These are phyloP conservation scores for Alternaria sp. DNA, from an alignment of 2,329 filamentous ascomycete genomes.

Conservation along the genomic window DNA sequence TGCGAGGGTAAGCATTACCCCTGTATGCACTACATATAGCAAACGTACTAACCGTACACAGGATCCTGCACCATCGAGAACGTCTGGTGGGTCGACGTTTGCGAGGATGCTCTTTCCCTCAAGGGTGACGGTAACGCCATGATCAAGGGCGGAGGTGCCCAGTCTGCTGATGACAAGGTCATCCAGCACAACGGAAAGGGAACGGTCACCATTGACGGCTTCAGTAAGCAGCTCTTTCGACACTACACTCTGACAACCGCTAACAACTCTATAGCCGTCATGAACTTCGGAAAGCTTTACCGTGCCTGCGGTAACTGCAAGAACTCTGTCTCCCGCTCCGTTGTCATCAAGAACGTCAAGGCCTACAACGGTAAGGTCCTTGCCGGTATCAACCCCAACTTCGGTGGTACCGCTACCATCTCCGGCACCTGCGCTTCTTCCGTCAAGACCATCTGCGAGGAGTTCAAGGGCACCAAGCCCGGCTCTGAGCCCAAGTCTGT, in stretches of 20 bases:
- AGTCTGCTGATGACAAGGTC: conserved; percentile 53
- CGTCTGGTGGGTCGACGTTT: conserved; percentile 54
- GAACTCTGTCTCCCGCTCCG: conserved; percentile 56
- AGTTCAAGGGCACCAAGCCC: conserved; percentile 45
- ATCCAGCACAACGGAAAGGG: conserved; percentile 56
- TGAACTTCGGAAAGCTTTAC: conserved; percentile 56
- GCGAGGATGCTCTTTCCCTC: conserved; percentile 52
- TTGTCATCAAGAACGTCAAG: conserved; percentile 57
- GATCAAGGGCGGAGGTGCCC: conserved; percentile 55
- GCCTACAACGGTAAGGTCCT: conserved; percentile 56
- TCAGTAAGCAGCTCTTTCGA: conserved; percentile 41
- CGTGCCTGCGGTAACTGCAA: conserved; percentile 61
- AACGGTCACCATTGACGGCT: conserved; percentile 50
- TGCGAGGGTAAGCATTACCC: conserved; percentile 40
- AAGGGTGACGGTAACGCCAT: conserved; percentile 50
- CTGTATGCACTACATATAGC: background rate
- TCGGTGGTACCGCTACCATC: conserved; percentile 59
- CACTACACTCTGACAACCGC: conserved; percentile 48
- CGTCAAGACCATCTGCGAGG: conserved; percentile 48
- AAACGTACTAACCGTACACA: conserved; percentile 36
- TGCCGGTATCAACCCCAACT: conserved; percentile 63
- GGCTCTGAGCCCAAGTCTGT: conserved; percentile 42
- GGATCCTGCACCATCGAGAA: conserved; percentile 43
- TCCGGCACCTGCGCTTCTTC: conserved; percentile 40
- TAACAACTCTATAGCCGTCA: conserved; percentile 23